Percentiles rank a stretch among this genome's conserved stretches.
Conservation (phyloP, 371 early-diverging fungal species). For the Lichtheimia corymbifera region DNA sequence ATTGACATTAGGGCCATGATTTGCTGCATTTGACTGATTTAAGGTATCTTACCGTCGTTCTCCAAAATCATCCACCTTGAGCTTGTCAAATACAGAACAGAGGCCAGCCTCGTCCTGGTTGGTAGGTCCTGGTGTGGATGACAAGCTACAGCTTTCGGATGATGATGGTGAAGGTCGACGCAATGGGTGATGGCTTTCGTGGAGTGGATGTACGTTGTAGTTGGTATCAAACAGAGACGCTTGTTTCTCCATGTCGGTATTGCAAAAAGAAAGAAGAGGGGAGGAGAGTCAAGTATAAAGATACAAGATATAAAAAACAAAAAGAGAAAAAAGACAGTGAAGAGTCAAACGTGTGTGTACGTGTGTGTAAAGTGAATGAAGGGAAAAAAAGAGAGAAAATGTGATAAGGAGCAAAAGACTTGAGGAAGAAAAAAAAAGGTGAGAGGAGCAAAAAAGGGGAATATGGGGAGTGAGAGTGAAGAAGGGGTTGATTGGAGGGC, state of each 20-base stretch:
- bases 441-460: conserved; percentile 5
- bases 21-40: neutral
- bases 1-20: neutral
- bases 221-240: neutral
- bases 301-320: conserved; percentile 1
- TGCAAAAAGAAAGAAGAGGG: no score
- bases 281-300: no score
- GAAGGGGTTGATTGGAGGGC: conserved; percentile 2
- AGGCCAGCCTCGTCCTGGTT: conserved; percentile 9
- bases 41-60: conserved; percentile 12
- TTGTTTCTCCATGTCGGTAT: neutral
- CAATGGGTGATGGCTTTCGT: neutral
- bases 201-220: neutral
- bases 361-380: conserved; percentile 2
- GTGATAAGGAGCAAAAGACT: neutral
- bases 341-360: neutral
- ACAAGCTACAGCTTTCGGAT: neutral
- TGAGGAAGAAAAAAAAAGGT: conserved; percentile 6
- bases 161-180: conserved; percentile 26
- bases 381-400: neutral
- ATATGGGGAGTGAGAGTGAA: conserved; percentile 3
- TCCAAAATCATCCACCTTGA: conserved; percentile 10
- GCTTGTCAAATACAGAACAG: conserved; percentile 10
- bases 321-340: neutral
- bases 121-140: neutral